Conservation (phyloP, 2,329 filamentous ascomycete genomes). For the Penicillium brasilianum region DNA sequence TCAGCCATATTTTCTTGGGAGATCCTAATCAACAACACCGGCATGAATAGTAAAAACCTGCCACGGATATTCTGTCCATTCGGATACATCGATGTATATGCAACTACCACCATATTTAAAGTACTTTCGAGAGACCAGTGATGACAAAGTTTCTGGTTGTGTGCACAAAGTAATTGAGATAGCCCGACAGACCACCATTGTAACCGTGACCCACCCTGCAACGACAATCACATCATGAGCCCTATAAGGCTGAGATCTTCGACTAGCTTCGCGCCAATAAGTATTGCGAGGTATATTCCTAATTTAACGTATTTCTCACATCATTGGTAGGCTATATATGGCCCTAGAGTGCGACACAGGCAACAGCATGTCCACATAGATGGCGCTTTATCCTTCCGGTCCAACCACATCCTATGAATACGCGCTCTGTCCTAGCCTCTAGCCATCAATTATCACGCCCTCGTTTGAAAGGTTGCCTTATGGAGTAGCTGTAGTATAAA, state of each 20-base stretch:
- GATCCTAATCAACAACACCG: too few relatives aligned
- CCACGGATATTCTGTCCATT: too few relatives aligned
- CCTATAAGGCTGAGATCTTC: conserved; percentile 1
- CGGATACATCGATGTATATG: too few relatives aligned
- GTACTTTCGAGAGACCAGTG: neutral
- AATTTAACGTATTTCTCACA: neutral
- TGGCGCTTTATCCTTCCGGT: neutral
- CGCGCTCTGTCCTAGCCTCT: too few relatives aligned
- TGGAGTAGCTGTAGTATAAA: too few relatives aligned
- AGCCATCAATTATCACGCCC: too few relatives aligned
- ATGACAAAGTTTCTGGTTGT: too few relatives aligned
- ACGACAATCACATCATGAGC: neutral
- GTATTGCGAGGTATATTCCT: neutral
- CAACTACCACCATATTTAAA: neutral
- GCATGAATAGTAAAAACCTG: too few relatives aligned
- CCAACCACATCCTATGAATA: neutral
- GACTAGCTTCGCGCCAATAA: neutral
- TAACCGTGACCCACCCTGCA: neutral
- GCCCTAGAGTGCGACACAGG: neutral
- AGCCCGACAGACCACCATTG: neutral
- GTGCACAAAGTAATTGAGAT: neutral
- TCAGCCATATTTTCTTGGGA: too few relatives aligned
- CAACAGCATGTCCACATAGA: neutral
- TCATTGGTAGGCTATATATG: neutral
- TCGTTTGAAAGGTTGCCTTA: too few relatives aligned